phyloP scores from a whole-genome alignment of 129 eudicot species.

The Lactuca sativa region DNA sequence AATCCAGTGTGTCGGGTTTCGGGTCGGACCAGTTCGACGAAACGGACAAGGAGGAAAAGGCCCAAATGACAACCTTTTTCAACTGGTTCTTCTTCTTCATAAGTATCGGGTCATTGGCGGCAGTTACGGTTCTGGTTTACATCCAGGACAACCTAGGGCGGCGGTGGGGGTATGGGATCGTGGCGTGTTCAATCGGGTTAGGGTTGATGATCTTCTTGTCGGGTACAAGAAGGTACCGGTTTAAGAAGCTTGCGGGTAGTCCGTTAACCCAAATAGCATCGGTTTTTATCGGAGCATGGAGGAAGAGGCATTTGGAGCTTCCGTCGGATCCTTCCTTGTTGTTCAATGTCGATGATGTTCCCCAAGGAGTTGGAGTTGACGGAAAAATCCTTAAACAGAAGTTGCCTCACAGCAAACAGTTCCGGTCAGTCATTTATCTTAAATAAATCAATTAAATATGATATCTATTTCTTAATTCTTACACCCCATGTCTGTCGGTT shows the following conservation, averaged over 20 bases:
- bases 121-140: constrained; percentile 82
- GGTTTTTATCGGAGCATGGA: constrained; percentile 76
- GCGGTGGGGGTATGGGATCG: constrained; percentile 89
- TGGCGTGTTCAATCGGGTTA: constrained; percentile 57
- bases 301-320: constrained; percentile 56
- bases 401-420: constrained; percentile 84
- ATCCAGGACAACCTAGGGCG: constrained; percentile 87
- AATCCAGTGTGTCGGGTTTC: constrained; percentile 92
- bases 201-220: constrained; percentile 67
- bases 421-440: constrained; percentile 49
- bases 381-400: constrained; percentile 58
- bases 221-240: constrained; percentile 76
- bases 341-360: constrained; percentile 50
- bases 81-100: constrained; percentile 97
- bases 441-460: not conserved
- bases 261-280: constrained; percentile 92
- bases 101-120: constrained; percentile 76
- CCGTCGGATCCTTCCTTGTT: constrained; percentile 73
- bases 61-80: constrained; percentile 75
- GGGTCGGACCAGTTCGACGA: constrained; percentile 97
- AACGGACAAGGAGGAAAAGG: constrained; percentile 51
- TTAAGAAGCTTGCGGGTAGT: constrained; percentile 87
- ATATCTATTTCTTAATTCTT: no score
- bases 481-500: not conserved
- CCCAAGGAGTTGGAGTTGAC: not conserved